Base-by-base conservation (phyloP, 129 eudicot genomes). In the Glebionis coronaria region DNA sequence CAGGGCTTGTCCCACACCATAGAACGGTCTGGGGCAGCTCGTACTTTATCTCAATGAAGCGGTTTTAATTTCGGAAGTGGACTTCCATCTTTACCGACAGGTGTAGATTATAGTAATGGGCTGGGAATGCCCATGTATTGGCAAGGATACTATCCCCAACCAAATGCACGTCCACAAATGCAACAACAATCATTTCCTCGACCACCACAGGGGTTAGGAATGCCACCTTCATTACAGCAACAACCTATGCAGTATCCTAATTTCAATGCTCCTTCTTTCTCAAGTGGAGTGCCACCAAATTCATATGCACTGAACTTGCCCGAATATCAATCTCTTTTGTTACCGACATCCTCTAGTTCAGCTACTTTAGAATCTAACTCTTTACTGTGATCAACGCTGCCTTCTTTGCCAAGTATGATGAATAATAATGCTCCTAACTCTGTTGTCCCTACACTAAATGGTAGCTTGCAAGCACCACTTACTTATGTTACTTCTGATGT, bases 1-100 rank as follows among this genome's bases (percentile, higher is more conserved):
- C n/a, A n/a, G n/a, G n/a, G 78, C 79, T 89, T 86, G 81, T 93
- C 99, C 99, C 97, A 93, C 15, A 93, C 97, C 80, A 89, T 93
- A 3, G 95, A 78, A 9, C 80, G 90, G 78, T 89, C 83, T 3
- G 97, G 87, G 44, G 90, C 76, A 35, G 97, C 99, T 56, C 97
- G 79, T 12, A 93, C 99, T 81, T 93, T 93, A 82, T 93, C 99
- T 97, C 99, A 93, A 45, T 93, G 99, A 46, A 93, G 97, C 29
- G 99, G 97, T 75, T 86, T 93, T 49, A 93, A 75, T 67, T 93
- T 93, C 1, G 97, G 84, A 53, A 93, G 58, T 4, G 95, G 97
- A 47, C 56, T 45, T 27, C 99, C 97, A 13, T 86, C 83, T 77
- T 87, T 86, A 3, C 97, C 84, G 75, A 82, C 53, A 13, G 87